Evolutionary conservation across 1,284 basidiomycete species (phyloP).

Genomic region (Caloboletus firmus): DNA sequence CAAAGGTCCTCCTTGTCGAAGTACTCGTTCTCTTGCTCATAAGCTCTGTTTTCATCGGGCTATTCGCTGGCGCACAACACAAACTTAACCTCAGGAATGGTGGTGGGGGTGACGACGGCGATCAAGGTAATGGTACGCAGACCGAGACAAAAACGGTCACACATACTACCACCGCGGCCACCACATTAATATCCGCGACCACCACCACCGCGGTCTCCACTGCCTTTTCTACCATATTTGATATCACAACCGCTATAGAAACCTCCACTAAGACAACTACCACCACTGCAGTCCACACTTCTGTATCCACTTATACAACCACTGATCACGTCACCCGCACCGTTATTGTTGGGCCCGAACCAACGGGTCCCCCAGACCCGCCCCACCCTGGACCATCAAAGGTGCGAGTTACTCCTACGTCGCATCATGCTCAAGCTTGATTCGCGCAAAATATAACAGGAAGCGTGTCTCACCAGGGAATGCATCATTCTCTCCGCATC

Average conservation of each 20-base stretch:
- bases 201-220: slow-evolving; percentile 38
- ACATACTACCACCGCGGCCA: slow-evolving; percentile 31
- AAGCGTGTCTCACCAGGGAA: slow-evolving; percentile 72
- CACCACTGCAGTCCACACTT: slow-evolving; percentile 39
- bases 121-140: slow-evolving; percentile 39
- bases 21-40: slow-evolving; percentile 79
- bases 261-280: slow-evolving; percentile 38
- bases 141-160: slow-evolving; percentile 37
- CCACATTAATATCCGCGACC: slow-evolving; percentile 35
- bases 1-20: slow-evolving; percentile 77
- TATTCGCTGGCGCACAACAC: slow-evolving; percentile 87
- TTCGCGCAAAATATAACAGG: slow-evolving; percentile 36
- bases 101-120: slow-evolving; percentile 29
- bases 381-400: slow-evolving; percentile 30
- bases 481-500: slow-evolving; percentile 85
- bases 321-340: slow-evolving; percentile 35
- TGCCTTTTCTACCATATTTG: slow-evolving; percentile 34
- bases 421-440: neutral
- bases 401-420: slow-evolving; percentile 11
- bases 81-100: slow-evolving; percentile 58
- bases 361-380: slow-evolving; percentile 33
- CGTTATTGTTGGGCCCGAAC: slow-evolving; percentile 35
- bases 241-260: slow-evolving; percentile 33
- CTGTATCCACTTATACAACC: slow-evolving; percentile 38
- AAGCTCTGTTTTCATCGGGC: slow-evolving; percentile 84